These are phyloP conservation scores for Arthrinium phaeospermum DNA, from an alignment of 2,329 filamentous ascomycete genomes.

Conservation along the genomic window DNA sequence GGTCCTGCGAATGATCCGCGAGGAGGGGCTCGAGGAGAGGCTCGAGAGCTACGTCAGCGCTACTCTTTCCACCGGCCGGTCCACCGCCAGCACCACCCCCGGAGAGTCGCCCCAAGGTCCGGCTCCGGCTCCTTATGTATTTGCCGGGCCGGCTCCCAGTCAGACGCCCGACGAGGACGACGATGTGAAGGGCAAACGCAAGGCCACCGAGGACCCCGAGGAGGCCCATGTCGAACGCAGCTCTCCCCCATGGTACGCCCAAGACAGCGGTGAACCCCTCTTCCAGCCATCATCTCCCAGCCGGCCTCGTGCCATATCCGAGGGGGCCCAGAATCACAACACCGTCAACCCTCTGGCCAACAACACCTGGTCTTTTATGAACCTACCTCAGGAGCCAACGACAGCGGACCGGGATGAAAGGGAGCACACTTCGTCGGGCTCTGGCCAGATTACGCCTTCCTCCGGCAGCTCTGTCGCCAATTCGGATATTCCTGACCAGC, in stretches of 20 bases:
- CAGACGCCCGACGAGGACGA: neutral
- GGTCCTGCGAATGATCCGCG: slow-evolving; percentile 65
- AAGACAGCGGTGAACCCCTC: neutral
- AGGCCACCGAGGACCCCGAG: slow-evolving; percentile 24
- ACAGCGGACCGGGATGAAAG: neutral
- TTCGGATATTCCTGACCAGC: neutral
- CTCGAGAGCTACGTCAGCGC: slow-evolving; percentile 65
- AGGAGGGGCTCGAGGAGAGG: slow-evolving; percentile 63
- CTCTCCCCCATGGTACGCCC: slow-evolving; percentile 9
- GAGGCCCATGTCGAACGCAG: neutral
- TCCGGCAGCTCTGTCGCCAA: neutral
- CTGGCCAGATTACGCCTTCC: slow-evolving; percentile 8
- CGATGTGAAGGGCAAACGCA: slow-evolving; percentile 31
- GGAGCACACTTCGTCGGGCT: slow-evolving; percentile 7
- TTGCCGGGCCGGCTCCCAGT: neutral
- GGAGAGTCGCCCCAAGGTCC: neutral
- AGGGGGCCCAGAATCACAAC: slow-evolving; percentile 54
- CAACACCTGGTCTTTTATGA: slow-evolving; percentile 66
- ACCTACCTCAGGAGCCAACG: slow-evolving; percentile 36
- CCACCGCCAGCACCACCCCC: neutral
- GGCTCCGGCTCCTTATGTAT: neutral
- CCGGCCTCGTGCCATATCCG: slow-evolving; percentile 61
- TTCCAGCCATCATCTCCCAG: slow-evolving; percentile 21
- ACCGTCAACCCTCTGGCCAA: slow-evolving; percentile 59
- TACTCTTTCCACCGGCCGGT: slow-evolving; percentile 45